These are phyloP conservation scores for Solanum etuberosum DNA, from an alignment of 257 asterid species.

Conservation along the genomic window DNA sequence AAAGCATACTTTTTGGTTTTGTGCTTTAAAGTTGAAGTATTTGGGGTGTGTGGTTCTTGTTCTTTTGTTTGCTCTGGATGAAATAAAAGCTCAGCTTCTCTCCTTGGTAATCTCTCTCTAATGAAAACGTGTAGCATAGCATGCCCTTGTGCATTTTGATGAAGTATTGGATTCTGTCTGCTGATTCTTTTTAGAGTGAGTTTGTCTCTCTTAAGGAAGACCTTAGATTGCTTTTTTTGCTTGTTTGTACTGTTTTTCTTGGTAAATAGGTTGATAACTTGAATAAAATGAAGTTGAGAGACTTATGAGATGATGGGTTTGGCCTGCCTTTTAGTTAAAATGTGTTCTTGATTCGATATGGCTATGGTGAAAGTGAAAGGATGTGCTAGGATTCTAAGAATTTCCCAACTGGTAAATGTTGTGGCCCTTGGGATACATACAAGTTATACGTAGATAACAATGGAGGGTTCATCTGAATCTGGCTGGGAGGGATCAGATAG, in stretches of 20 bases:
- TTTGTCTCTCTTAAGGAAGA: not conserved
- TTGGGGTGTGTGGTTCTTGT: constrained; percentile 31
- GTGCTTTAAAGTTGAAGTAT: constrained; percentile 6
- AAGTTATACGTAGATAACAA: constrained; percentile 26
- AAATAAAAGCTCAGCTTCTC: constrained; percentile 1
- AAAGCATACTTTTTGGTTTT: constrained; percentile 18
- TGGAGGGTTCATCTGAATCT: constrained; percentile 91
- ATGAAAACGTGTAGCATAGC: constrained; percentile 10
- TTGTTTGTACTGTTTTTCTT: not conserved
- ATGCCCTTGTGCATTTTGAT: not conserved
- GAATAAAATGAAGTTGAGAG: not conserved
- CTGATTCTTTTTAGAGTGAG: constrained; percentile 1
- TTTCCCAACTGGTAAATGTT: constrained; percentile 7
- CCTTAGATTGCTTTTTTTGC: not conserved
- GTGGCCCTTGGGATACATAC: constrained; percentile 25
- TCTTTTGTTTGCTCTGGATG: constrained; percentile 7
- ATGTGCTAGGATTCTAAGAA: constrained; percentile 9
- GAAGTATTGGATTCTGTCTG: not conserved
- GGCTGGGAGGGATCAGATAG: constrained; percentile 66
- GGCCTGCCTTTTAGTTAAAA: constrained; percentile 1
- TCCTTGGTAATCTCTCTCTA: not conserved
- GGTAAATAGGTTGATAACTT: not conserved
- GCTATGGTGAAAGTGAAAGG: constrained; percentile 17
- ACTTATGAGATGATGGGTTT: not conserved
- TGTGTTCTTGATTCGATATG: constrained; percentile 32